These are phyloP conservation scores for Brassica juncea DNA, from an alignment of 345 rosid genomes.

Conservation along the genomic window DNA sequence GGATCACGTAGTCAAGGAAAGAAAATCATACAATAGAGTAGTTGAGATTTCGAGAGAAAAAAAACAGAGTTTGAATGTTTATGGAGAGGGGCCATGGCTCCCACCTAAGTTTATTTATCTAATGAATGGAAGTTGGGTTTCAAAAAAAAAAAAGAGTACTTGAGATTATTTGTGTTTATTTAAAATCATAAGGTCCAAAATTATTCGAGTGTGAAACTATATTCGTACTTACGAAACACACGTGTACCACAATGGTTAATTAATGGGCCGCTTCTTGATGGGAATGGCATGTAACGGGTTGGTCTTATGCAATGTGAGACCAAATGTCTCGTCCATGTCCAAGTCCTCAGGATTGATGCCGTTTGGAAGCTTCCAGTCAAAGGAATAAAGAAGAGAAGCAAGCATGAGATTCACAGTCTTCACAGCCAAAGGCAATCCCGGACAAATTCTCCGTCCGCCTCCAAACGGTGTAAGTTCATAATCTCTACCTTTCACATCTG, in stretches of 20 bases:
- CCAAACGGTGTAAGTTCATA: constrained; percentile 42
- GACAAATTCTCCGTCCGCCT: constrained; percentile 40
- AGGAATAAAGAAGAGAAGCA: constrained; percentile 46
- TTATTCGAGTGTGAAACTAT: background rate
- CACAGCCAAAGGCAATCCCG: constrained; percentile 44
- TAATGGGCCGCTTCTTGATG: constrained; percentile 9
- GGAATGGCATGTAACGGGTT: constrained; percentile 35
- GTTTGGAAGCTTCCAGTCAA: constrained; percentile 51
- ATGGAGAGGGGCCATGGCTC: too few species aligned
- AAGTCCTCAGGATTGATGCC: constrained; percentile 34
- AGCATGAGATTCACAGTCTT: constrained; percentile 46
- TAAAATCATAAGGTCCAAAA: background rate
- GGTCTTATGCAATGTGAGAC: constrained; percentile 37
- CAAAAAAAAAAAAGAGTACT: too few species aligned
- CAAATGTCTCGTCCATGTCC: constrained; percentile 49
- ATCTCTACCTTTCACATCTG: constrained; percentile 32
- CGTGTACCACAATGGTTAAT: background rate
- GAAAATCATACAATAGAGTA: too few species aligned
- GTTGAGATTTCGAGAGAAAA: too few species aligned
- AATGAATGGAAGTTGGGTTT: too few species aligned
- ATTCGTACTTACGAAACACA: background rate
- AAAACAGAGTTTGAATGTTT: too few species aligned
- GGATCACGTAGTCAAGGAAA: too few species aligned
- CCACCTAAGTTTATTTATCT: too few species aligned
- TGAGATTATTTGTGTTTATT: background rate